Percentiles rank a stretch among this genome's conserved stretches.
phyloP scores from a whole-genome alignment of 345 rosid genomes.

The Pistacia atlantica region DNA sequence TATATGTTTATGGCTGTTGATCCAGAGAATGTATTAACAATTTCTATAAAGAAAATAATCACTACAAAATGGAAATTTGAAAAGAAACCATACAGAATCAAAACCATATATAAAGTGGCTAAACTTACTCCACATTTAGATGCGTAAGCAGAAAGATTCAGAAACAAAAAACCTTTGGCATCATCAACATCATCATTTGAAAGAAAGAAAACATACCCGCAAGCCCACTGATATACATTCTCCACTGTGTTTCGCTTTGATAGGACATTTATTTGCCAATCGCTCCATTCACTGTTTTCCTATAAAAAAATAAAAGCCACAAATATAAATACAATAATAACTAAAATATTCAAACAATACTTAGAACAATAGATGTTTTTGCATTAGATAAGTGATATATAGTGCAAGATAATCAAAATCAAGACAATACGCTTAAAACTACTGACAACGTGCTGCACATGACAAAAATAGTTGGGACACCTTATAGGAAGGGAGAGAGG shows the following conservation, averaged over 20 bases:
- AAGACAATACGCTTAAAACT: no score
- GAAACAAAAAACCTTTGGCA: not conserved
- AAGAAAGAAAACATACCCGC: constrained; percentile 63
- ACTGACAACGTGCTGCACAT: no score
- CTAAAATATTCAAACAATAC: not conserved
- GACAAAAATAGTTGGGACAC: no score
- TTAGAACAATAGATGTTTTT: not conserved
- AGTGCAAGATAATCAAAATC: no score
- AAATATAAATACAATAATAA: not conserved
- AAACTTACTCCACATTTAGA: not conserved
- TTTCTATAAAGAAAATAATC: constrained; percentile 1
- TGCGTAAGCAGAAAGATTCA: not conserved
- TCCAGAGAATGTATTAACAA: not conserved
- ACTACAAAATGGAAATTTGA: not conserved
- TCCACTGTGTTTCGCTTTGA: constrained; percentile 80
- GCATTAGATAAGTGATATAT: not conserved
- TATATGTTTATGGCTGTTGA: constrained; percentile 6
- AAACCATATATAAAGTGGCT: not conserved
- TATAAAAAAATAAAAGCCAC: constrained; percentile 33
- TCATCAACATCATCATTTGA: not conserved
- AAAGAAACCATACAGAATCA: not conserved
- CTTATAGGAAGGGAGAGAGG: no score
- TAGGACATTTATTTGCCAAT: constrained; percentile 71
- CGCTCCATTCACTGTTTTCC: constrained; percentile 74
- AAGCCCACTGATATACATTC: constrained; percentile 85